Evolutionary conservation across 2,329 filamentous ascomycete species (phyloP), one percentile per base, ranked within the genome.

Genomic region (Verticillium longisporum): DNA sequence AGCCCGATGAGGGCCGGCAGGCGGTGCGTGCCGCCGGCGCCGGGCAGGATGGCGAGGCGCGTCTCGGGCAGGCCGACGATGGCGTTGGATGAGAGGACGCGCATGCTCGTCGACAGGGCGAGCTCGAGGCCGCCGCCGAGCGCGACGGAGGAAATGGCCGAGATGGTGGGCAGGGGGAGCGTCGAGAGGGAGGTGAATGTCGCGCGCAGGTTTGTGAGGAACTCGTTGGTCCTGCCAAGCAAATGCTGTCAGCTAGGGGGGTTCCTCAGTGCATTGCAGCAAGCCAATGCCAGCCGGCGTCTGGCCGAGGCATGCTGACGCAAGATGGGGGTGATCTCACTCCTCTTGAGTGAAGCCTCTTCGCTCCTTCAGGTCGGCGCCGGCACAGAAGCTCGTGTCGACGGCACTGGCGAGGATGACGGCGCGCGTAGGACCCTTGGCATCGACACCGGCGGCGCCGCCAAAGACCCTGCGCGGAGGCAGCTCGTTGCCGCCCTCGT

Each of bases 111-210:
- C 67, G 89, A 88, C 6, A 99, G 86, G 1, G 92, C 94, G 59
- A 99, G 85, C 77, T 99, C 95, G 66, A 99, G 87, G 56, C 95
- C 95, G 69, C 95, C 95, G 65, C 95, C 95, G 34, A 98, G 88
- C 6, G 95, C 95, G 61, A 91, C 78, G 57, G 91, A 95, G 60
- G 89, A 89, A 64, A 99, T 86, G 61, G 92, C 92, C 3, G 90
- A 88, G 71, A 99, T 94, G 58, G 94, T 96, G 33, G 95, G 95
- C 67, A 98, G 88, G 14, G 89, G 90, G 53, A 99, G 88, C 62
- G 80, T 74, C 33, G 91, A 83, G 62, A 99, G 84, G 53, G 84
- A 80, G 50, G 84, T 79, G 70, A 99, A 88, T 57, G 94, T 96
- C 58, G 76, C 76, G 68, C 94, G 89, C 58, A 99, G 88, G 69